phyloP scores from a whole-genome alignment of 805 yeast species.

The Lachancea sp. region DNA sequence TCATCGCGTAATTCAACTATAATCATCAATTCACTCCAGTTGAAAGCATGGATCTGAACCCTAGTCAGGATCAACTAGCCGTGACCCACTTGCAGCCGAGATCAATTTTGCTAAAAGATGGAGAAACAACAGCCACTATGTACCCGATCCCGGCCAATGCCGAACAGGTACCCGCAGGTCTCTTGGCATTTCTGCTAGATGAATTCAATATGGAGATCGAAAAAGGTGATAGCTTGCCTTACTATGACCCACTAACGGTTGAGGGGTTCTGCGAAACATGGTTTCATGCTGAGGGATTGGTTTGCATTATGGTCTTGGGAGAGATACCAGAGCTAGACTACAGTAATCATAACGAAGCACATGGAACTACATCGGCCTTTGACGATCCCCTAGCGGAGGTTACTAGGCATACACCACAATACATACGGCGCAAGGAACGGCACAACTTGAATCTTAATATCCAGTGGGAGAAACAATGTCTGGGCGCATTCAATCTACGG shows the following conservation, averaged over 20 bases:
- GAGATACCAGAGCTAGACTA: slow-evolving; percentile 50
- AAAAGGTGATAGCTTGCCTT: slow-evolving; percentile 81
- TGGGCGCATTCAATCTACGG: slow-evolving; percentile 79
- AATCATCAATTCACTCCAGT: not conserved
- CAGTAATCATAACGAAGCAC: slow-evolving; percentile 14
- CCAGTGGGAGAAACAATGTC: slow-evolving; percentile 89
- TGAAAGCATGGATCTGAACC: slow-evolving; percentile 1
- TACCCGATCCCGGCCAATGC: slow-evolving; percentile 70
- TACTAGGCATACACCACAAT: slow-evolving; percentile 22
- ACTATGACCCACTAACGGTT: slow-evolving; percentile 68
- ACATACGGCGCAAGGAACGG: slow-evolving; percentile 24
- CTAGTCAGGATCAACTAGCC: not conserved
- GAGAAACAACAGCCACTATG: slow-evolving; percentile 88
- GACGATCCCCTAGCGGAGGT: slow-evolving; percentile 9
- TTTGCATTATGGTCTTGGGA: slow-evolving; percentile 61
- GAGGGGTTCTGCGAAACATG: slow-evolving; percentile 78
- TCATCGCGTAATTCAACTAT: not conserved
- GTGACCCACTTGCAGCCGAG: slow-evolving; percentile 43
- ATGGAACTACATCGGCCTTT: not conserved
- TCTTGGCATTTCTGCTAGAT: slow-evolving; percentile 76
- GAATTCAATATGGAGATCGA: slow-evolving; percentile 91
- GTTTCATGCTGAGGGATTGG: slow-evolving; percentile 54
- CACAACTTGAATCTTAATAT: slow-evolving; percentile 34
- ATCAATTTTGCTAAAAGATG: slow-evolving; percentile 76
- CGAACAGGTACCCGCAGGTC: slow-evolving; percentile 60